phyloP scores from a whole-genome alignment of 1,139 yeast genomes.

The Debaryomycetaceae sp. region DNA sequence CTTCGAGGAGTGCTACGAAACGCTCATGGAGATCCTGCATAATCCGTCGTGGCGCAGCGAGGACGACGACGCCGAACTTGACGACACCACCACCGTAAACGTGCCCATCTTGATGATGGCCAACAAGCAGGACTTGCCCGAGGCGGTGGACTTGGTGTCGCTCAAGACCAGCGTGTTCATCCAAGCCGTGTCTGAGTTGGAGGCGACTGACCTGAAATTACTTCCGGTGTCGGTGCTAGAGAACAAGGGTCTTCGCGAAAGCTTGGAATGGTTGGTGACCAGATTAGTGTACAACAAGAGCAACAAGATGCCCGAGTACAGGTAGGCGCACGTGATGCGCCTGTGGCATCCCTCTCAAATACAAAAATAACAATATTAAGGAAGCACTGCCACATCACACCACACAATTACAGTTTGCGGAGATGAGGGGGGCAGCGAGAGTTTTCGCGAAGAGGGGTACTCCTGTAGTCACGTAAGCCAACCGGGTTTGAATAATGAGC shows the following conservation, averaged over 20 bases:
- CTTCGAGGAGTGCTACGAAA: slow-evolving; percentile 75
- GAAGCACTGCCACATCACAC: no score
- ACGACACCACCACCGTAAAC: slow-evolving; percentile 47
- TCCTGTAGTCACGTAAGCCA: no score
- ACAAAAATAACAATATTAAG: not conserved
- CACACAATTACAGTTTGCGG: no score
- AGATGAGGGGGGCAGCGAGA: no score
- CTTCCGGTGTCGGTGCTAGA: slow-evolving; percentile 85
- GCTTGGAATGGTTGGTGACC: slow-evolving; percentile 83
- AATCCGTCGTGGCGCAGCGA: slow-evolving; percentile 34
- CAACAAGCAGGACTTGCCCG: slow-evolving; percentile 85
- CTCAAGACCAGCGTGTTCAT: slow-evolving; percentile 78
- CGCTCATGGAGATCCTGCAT: slow-evolving; percentile 44
- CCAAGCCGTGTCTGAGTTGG: slow-evolving; percentile 72
- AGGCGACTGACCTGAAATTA: slow-evolving; percentile 87
- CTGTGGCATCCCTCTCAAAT: not conserved
- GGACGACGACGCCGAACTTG: slow-evolving; percentile 33
- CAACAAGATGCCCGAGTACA: slow-evolving; percentile 65
- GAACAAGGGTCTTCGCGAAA: slow-evolving; percentile 81
- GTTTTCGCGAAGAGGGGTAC: no score
- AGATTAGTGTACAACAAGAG: slow-evolving; percentile 73
- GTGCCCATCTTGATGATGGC: slow-evolving; percentile 93
- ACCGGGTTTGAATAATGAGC: no score
- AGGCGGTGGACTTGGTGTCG: slow-evolving; percentile 69
- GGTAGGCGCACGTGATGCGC: slow-evolving; percentile 12